A percentile compares a stretch with the other conserved stretches of the same genome.
Evolutionary conservation across 1,284 basidiomycete species (phyloP).

Genomic region (Ceratobasidium sp.): DNA sequence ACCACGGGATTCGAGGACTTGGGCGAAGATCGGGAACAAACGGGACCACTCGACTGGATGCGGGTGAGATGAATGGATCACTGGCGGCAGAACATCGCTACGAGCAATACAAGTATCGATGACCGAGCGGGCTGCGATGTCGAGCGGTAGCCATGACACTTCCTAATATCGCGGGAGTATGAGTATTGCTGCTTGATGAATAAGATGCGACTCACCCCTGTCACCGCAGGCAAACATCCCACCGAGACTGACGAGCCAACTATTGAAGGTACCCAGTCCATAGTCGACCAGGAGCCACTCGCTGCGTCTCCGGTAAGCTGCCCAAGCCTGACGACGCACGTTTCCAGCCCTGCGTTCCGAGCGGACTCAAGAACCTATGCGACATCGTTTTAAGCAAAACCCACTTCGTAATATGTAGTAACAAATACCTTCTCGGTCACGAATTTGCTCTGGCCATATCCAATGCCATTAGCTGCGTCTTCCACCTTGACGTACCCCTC

Average conservation of each 20-base stretch:
- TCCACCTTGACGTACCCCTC: conserved; percentile 11
- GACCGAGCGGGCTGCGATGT: conserved; percentile 19
- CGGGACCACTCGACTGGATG: not conserved
- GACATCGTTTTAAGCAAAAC: no score
- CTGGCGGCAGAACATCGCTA: not conserved
- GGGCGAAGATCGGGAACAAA: not conserved
- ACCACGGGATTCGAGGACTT: not conserved
- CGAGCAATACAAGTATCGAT: not conserved
- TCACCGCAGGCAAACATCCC: conserved; percentile 10
- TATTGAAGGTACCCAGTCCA: conserved; percentile 45
- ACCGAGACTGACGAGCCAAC: conserved; percentile 12
- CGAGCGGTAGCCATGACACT: conserved; percentile 18
- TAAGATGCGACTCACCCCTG: not conserved
- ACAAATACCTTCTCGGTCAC: conserved; percentile 41
- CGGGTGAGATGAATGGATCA: conserved; percentile 4
- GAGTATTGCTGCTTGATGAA: not conserved
- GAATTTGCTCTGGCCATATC: conserved; percentile 48
- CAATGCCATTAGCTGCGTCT: conserved; percentile 18
- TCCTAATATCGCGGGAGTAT: not conserved
- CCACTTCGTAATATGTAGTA: no score
- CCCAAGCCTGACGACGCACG: conserved; percentile 19
- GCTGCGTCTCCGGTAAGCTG: conserved; percentile 34
- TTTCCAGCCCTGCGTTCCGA: not conserved
- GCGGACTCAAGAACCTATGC: conserved; percentile 30
- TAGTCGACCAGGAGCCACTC: conserved; percentile 43